These are phyloP conservation scores for Claviceps capensis DNA, from an alignment of 2,329 filamentous ascomycete genomes.

Conservation along the genomic window DNA sequence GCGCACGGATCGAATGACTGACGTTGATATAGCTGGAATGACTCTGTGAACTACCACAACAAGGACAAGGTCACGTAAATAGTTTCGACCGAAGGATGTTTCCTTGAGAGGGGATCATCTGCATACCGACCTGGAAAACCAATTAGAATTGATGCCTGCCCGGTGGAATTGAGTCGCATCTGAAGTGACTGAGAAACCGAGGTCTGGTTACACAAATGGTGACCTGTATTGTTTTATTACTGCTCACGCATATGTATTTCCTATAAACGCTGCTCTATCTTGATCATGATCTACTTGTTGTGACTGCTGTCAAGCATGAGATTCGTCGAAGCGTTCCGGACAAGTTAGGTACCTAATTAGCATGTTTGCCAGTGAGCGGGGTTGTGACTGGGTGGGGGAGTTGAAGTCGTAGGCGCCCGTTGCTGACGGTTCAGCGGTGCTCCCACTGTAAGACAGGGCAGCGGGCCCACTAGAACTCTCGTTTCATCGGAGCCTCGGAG, in stretches of 20 bases:
- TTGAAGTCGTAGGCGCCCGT: no score
- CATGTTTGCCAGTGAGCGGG: no score
- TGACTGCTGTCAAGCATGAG: no score
- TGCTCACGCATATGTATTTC: not conserved
- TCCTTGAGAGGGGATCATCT: not conserved
- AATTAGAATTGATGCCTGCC: not conserved
- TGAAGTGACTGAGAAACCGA: not conserved
- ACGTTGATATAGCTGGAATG: conserved; percentile 62
- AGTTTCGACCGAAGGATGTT: not conserved
- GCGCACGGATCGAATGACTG: not conserved
- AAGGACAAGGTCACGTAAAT: conserved; percentile 55
- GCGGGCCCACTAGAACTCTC: no score
- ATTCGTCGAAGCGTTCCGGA: no score
- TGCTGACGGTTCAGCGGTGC: no score
- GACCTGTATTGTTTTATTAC: not conserved
- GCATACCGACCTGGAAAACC: not conserved
- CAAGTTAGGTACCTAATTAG: no score
- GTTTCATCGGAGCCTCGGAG: no score
- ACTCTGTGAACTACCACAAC: conserved; percentile 92
- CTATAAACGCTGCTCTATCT: not conserved
- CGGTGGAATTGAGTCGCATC: not conserved
- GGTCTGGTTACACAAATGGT: not conserved
- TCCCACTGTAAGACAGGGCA: no score
- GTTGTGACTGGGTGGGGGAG: no score
- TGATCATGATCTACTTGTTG: no score